Conservation (phyloP, 23 red algal species). For the Pyropia haitanensis region DNA sequence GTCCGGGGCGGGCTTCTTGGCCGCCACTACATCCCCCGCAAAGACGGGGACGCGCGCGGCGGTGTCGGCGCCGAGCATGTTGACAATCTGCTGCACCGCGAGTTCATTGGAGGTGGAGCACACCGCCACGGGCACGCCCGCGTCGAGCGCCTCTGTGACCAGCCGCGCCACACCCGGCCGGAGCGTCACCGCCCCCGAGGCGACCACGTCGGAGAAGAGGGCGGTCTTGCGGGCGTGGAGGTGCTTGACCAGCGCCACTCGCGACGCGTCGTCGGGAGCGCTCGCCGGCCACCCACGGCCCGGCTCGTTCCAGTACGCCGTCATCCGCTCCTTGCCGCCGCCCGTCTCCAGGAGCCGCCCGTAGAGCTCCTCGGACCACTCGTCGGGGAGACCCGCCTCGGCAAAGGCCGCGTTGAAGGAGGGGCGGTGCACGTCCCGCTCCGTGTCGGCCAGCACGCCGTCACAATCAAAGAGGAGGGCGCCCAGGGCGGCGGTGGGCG, state of each 20-base stretch:
- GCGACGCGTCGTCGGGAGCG: conserved; percentile 8
- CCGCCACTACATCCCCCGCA: conserved; percentile 81
- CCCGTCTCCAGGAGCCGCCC: conserved; percentile 88
- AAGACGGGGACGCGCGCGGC: conserved; percentile 51
- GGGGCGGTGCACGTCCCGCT: conserved; percentile 86
- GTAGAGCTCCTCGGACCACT: conserved; percentile 80
- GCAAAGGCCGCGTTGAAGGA: conserved; percentile 89
- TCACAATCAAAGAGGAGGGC: conserved; percentile 97
- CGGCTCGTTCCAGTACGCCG: conserved; percentile 64
- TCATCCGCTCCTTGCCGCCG: conserved; percentile 99
- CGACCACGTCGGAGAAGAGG: conserved; percentile 78
- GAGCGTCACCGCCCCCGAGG: conserved; percentile 57
- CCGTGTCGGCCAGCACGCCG: conserved; percentile 95
- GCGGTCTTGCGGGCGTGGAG: conserved; percentile 90
- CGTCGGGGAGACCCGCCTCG: conserved; percentile 32
- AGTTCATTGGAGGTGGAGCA: conserved; percentile 88
- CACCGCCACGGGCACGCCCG: conserved; percentile 53
- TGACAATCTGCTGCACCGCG: conserved; percentile 79
- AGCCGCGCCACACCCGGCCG: conserved; percentile 59
- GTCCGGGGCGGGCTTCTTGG: conserved; percentile 92
- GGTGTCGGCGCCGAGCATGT: conserved; percentile 38
- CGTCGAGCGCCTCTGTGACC: conserved; percentile 31
- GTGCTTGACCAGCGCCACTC: conserved; percentile 39
- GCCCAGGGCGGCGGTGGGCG: conserved; percentile 7
- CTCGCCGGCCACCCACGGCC: conserved; percentile 48